Base-by-base conservation (phyloP, 495 filamentous ascomycete genomes). In the Penicillium bialowiezense region DNA sequence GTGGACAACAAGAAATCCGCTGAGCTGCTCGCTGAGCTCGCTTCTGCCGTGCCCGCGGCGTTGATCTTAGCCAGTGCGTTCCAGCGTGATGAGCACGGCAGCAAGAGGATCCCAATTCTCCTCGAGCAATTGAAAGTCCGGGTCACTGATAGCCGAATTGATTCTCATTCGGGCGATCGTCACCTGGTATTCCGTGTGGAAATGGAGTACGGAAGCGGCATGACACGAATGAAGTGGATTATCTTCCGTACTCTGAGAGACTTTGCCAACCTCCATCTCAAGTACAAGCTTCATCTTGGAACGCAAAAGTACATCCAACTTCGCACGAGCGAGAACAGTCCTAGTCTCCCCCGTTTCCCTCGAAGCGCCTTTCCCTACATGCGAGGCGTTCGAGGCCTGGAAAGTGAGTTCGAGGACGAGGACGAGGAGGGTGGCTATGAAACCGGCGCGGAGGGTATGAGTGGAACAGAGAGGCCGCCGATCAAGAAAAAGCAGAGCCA, bases 191-290 rank as follows among this genome's bases (percentile, higher is more conserved):
- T 99, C 62, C 83, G 86, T 23, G 91, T 99, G 40, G 90, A 96
- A 50, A 70, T 99, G 34, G 93, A 99, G 64, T 99, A 99, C 69
- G 93, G 93, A 5, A 97, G 86, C 59, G 93, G 95, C 3, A 81
- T 92, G 47, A 96, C 91, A 20, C 79, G 95, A 43, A 97, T 99
- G 93, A 91, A 91, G 58, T 99, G 93, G 93, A 84, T 90, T 40
- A 90, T 99, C 47, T 84, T 89, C 55, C 81, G 93, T 19, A 86
- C 88, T 19, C 76, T 97, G 44, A 79, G 82, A 54, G 93, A 99
- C 56, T 96, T 99, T 61, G 79, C 89, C 53, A 96, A 96, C 59
- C 76, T 99, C 5, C 95, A 99, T 65, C 75, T 88, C 53, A 87
- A 92, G 56, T 99, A 97, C 75, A 93, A 91, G 58, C 66, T 95